Conservation (phyloP, 169 alveolate genomes). For the Plasmodium malariae region DNA sequence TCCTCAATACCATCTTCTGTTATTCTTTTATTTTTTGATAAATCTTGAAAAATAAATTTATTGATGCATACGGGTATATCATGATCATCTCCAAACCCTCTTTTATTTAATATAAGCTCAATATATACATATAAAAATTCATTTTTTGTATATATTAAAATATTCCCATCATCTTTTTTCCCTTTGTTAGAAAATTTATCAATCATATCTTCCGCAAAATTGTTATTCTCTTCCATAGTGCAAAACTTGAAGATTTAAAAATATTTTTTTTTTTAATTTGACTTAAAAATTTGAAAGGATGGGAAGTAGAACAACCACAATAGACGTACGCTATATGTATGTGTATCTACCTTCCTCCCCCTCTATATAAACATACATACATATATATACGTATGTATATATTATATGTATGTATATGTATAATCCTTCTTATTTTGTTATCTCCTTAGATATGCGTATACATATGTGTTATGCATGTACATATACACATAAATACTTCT, state of each 20-base stretch:
- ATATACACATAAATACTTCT: too few species aligned
- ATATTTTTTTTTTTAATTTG: too few species aligned
- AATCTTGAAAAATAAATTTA: constrained; percentile 17
- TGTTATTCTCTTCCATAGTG: background rate
- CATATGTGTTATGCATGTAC: too few species aligned
- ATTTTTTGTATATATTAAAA: constrained; percentile 29
- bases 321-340: too few species aligned
- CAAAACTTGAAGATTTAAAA: background rate
- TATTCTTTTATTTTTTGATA: background rate
- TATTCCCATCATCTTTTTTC: constrained; percentile 6
- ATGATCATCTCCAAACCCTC: constrained; percentile 23
- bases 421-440: background rate
- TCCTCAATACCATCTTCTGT: constrained; percentile 11
- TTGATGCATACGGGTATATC: constrained; percentile 42
- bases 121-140: constrained; percentile 52
- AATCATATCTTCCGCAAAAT: background rate
- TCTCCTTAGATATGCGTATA: too few species aligned
- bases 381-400: too few species aligned
- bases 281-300: too few species aligned
- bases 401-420: background rate
- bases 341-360: too few species aligned
- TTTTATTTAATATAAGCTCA: constrained; percentile 30
- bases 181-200: constrained; percentile 2
- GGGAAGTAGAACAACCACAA: too few species aligned
- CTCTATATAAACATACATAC: too few species aligned